Percentiles rank a stretch among this genome's conserved stretches.
These are phyloP conservation scores for Solanum hybrid DNA, from an alignment of 305 asterid species.

Conservation along the genomic window DNA sequence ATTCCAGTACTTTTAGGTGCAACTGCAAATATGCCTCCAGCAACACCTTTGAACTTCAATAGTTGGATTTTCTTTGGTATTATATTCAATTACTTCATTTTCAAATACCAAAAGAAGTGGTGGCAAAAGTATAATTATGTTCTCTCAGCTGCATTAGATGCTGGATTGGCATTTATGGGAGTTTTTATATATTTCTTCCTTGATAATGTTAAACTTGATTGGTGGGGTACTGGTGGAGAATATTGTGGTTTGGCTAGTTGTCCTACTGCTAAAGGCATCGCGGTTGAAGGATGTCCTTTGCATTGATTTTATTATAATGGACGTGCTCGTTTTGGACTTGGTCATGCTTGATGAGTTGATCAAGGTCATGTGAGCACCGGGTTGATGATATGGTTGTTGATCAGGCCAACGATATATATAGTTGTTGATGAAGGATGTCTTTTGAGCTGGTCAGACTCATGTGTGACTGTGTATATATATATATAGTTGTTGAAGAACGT, in stretches of 20 bases:
- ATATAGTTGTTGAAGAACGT: neutral
- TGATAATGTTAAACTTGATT: conserved; percentile 23
- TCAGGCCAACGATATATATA: neutral
- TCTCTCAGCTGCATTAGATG: conserved; percentile 71
- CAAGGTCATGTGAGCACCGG: neutral
- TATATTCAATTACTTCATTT: conserved; percentile 56
- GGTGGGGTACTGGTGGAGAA: conserved; percentile 79
- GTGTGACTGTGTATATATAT: neutral
- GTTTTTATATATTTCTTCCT: conserved; percentile 49
- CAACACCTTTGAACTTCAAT: conserved; percentile 62
- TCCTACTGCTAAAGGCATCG: conserved; percentile 63
- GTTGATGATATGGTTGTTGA: neutral
- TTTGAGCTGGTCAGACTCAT: neutral
- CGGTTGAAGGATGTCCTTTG: conserved; percentile 42
- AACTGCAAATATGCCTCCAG: conserved; percentile 69
- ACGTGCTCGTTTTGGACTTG: neutral
- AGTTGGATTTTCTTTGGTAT: conserved; percentile 68
- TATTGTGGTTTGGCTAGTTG: conserved; percentile 65
- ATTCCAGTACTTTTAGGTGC: conserved; percentile 84
- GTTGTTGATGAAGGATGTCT: neutral
- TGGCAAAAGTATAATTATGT: conserved; percentile 82
- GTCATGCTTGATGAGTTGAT: neutral
- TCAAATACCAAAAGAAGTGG: conserved; percentile 57
- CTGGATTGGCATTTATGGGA: conserved; percentile 73
- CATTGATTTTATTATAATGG: conserved; percentile 10